Evolutionary conservation across 2,329 filamentous ascomycete genomes (phyloP).

Genomic region (Fusarium buxicola): DNA sequence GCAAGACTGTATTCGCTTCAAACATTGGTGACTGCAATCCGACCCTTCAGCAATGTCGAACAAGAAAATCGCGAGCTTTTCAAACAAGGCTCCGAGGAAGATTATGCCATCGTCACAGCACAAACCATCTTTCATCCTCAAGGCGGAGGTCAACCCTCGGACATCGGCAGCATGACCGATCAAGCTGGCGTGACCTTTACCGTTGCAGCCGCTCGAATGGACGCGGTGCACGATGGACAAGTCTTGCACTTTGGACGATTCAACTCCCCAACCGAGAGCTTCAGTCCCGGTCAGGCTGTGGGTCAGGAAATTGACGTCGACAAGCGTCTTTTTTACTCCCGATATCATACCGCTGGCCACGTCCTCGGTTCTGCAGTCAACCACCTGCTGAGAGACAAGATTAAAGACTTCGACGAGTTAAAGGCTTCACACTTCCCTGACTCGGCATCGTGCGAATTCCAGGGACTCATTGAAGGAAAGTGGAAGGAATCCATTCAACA

Average conservation of each 20-base stretch:
- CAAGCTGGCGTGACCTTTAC: conserved; percentile 53
- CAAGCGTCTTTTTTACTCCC: conserved; percentile 72
- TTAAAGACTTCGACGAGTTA: conserved; percentile 69
- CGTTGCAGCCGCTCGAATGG: conserved; percentile 69
- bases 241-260: conserved; percentile 77
- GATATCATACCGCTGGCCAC: conserved; percentile 80
- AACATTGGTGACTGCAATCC: conserved; percentile 59
- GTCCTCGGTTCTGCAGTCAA: conserved; percentile 76
- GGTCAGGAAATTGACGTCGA: conserved; percentile 69
- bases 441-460: conserved; percentile 74
- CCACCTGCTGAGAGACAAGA: conserved; percentile 62
- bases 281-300: conserved; percentile 58
- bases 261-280: conserved; percentile 42
- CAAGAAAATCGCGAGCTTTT: conserved; percentile 66
- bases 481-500: conserved; percentile 72
- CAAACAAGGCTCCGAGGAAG: conserved; percentile 64
- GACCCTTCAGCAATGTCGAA: conserved; percentile 62
- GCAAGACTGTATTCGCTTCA: conserved; percentile 57
- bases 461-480: conserved; percentile 72
- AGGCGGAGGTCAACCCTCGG: conserved; percentile 79
- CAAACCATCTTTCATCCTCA: conserved; percentile 81
- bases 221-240: conserved; percentile 59
- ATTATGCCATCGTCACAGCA: conserved; percentile 69
- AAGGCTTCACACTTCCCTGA: conserved; percentile 80
- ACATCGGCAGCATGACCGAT: conserved; percentile 67